Conservation (phyloP, 495 filamentous ascomycete genomes). For the Aspergillus sparsus region DNA sequence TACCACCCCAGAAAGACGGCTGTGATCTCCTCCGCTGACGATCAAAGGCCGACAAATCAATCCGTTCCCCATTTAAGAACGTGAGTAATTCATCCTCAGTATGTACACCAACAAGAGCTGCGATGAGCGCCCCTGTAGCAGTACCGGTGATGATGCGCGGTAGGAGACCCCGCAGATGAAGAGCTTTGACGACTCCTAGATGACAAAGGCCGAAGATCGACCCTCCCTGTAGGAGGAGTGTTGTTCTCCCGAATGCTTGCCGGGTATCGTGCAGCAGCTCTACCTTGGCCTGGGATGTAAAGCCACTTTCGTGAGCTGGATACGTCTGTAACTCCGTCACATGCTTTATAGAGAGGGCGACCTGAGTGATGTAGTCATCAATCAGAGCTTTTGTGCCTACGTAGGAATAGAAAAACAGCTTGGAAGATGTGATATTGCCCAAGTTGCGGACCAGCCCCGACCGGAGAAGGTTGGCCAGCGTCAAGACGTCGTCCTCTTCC, state of each 20-base stretch:
- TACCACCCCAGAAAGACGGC: conserved; percentile 17
- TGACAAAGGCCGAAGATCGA: conserved; percentile 92
- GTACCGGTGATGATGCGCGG: conserved; percentile 92
- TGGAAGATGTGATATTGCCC: conserved; percentile 84
- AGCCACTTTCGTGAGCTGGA: conserved; percentile 52
- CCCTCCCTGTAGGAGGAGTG: conserved; percentile 85
- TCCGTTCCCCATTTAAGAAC: conserved; percentile 74
- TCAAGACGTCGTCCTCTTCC: conserved; percentile 73
- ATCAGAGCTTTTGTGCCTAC: conserved; percentile 88
- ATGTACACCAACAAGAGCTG: conserved; percentile 85
- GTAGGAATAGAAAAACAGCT: conserved; percentile 81
- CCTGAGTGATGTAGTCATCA: conserved; percentile 85
- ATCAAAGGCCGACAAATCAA: conserved; percentile 81
- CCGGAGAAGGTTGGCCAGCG: conserved; percentile 75
- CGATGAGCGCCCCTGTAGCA: conserved; percentile 87
- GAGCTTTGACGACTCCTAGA: conserved; percentile 84
- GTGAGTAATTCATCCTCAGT: conserved; percentile 80
- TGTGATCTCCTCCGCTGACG: conserved; percentile 25
- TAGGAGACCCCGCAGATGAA: conserved; percentile 79
- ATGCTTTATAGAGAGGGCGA: conserved; percentile 76
- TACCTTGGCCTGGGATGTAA: conserved; percentile 82
- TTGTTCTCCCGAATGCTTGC: conserved; percentile 85
- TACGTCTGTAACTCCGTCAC: conserved; percentile 70
- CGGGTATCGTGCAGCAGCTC: conserved; percentile 88
- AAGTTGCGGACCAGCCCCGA: conserved; percentile 88